These are phyloP conservation scores for Knufia fluminis DNA, from an alignment of 2,329 filamentous ascomycete genomes.

Conservation along the genomic window DNA sequence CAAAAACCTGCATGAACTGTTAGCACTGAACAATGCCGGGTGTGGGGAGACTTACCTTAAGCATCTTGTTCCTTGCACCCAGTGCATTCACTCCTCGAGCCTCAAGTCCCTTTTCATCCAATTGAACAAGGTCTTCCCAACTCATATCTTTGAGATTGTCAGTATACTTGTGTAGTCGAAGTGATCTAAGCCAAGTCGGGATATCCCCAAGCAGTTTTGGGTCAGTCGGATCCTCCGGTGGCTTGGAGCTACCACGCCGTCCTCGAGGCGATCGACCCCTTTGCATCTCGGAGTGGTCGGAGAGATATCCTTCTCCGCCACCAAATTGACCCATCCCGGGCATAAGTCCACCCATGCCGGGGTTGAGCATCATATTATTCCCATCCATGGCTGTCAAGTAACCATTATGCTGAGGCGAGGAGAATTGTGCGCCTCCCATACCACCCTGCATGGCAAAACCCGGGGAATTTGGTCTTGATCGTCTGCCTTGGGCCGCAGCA, in stretches of 20 bases:
- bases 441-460: conserved; percentile 65
- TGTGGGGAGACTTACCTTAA: conserved; percentile 58
- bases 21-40: conserved; percentile 21
- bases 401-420: conserved; percentile 87
- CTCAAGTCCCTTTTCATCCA: conserved; percentile 89
- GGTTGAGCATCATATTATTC: conserved; percentile 58
- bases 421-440: conserved; percentile 47
- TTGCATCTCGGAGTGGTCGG: conserved; percentile 84
- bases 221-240: conserved; percentile 94
- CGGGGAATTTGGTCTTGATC: conserved; percentile 83
- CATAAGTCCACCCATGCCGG: conserved; percentile 61
- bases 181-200: conserved; percentile 86
- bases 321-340: conserved; percentile 55
- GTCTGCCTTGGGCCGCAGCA: conserved; percentile 51
- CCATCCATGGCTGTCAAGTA: conserved; percentile 85
- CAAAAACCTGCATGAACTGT: conserved; percentile 60
- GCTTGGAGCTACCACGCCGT: conserved; percentile 88
- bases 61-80: conserved; percentile 90
- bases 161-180: conserved; percentile 96
- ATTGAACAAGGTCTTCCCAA: conserved; percentile 84
- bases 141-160: conserved; percentile 96
- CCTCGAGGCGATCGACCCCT: conserved; percentile 88
- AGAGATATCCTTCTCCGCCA: conserved; percentile 73
- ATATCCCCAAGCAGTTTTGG: conserved; percentile 85
- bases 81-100: conserved; percentile 89